Evolutionary conservation across 208 protist species (phyloP).

Genomic region (Acanthamoeba healyi): DNA sequence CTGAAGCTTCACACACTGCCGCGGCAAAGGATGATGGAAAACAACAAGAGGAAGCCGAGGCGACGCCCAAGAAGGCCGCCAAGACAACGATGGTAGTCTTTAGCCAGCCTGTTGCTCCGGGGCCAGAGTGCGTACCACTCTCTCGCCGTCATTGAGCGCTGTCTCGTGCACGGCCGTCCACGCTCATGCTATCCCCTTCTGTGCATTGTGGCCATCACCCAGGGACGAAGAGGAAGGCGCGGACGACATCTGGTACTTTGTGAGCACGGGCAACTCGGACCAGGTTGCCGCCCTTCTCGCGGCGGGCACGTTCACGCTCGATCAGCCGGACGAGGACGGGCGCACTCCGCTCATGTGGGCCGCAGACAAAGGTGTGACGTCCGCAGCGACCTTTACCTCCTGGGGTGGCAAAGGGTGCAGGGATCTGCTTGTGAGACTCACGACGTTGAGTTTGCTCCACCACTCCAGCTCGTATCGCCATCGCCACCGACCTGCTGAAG

Average conservation of each 20-base stretch:
- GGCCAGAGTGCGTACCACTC: background rate
- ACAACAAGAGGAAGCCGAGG: background rate
- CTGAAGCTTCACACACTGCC: too few species aligned
- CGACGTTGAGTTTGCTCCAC: background rate
- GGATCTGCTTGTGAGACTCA: too few species aligned
- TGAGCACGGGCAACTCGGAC: background rate
- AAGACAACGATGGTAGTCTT: conserved; percentile 53
- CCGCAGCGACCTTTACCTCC: background rate
- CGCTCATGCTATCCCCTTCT: background rate
- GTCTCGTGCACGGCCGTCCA: too few species aligned
- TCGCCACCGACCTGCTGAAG: background rate
- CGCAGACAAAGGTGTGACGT: background rate
- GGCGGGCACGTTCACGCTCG: background rate
- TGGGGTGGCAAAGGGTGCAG: too few species aligned
- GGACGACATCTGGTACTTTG: conserved; percentile 54
- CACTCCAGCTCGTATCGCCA: background rate
- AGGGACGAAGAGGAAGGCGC: conserved; percentile 46
- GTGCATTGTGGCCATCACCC: background rate
- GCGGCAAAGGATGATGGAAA: too few species aligned
- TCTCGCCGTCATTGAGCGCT: background rate
- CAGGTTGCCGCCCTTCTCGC: background rate
- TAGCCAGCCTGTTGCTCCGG: conserved; percentile 30
- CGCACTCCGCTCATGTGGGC: conserved; percentile 58
- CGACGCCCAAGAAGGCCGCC: background rate
- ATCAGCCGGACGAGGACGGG: conserved; percentile 50